Evolutionary conservation across 495 filamentous ascomycete species (phyloP), one percentile per base, ranked within the genome.

Genomic region (Venustampulla echinocandica): DNA sequence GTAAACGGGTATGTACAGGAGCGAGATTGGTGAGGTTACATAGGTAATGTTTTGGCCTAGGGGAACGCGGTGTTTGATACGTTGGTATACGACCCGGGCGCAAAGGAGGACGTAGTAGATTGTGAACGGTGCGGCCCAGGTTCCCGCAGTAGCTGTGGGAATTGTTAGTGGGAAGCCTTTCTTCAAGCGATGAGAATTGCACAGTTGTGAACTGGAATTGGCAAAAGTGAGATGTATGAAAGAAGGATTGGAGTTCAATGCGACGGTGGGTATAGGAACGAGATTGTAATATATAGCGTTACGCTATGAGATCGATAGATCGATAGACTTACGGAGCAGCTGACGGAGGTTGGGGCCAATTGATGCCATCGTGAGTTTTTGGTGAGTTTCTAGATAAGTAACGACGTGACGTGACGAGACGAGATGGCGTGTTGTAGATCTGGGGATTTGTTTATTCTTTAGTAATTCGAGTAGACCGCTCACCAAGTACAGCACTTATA

Each of bases 41-140:
- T n/a, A n/a, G n/a, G n/a, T n/a, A n/a, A n/a, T n/a, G n/a, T n/a
- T n/a, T n/a, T 13, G 6, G 30, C 49, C 39, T 21, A 51, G 42
- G 28, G 18, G 43, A 28, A 24, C 17, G 13, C 44, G 28, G 27
- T 30, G 21, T 19, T 47, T 28, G 18, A 46, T 10, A 27, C 50
- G 44, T 17, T 21, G 22, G 22, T 15, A 4, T 10, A 48, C 22
- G 50, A 48, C 33, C 3, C 50, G 44, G 44, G 9, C 9, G 15
- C 44, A 53, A n/a, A 53, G 44, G 39, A 48, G 23, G 21, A 43
- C 5, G 30, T 39, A 45, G 39, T 53, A 53, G 40, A 43, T n/a
- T 10, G 50, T 23, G 45, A 53, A 53, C 0, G 45, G 50, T 1
- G 34, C 45, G 9, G 45, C 45, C 39, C 39, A 48, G 15, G 39